phyloP scores from a whole-genome alignment of 2,329 filamentous ascomycete genomes.

The Aquanectria penicillioides region DNA sequence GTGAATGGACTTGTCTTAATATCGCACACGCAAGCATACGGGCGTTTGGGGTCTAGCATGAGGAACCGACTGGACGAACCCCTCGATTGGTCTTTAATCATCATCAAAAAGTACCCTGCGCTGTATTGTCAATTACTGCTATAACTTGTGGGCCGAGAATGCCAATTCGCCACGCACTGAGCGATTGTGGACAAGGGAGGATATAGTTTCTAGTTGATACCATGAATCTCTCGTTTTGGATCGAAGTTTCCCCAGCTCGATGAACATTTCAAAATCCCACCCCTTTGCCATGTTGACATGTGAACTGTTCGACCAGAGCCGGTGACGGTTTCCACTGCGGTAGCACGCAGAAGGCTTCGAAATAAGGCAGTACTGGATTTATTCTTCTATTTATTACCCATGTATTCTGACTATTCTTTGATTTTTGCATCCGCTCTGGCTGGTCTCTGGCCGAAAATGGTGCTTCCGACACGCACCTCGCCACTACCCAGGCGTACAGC shows the following conservation, averaged over 20 bases:
- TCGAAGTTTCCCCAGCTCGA: conserved; percentile 17
- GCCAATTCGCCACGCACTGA: conserved; percentile 22
- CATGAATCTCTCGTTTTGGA: conserved; percentile 36
- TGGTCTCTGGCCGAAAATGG: conserved; percentile 89
- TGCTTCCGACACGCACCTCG: conserved; percentile 92
- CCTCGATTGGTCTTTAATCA: conserved; percentile 35
- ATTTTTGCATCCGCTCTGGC: conserved; percentile 82
- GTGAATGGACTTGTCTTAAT: conserved; percentile 40
- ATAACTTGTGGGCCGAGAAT: conserved; percentile 22
- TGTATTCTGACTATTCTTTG: conserved; percentile 49
- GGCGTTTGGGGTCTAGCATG: conserved; percentile 45
- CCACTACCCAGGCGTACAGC: conserved; percentile 85
- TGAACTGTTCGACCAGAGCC: no score
- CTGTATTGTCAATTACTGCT: conserved; percentile 23
- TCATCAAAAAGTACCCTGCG: conserved; percentile 30
- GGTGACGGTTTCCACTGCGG: not conserved
- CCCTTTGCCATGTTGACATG: no score
- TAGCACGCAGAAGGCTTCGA: no score
- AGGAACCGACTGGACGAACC: conserved; percentile 35
- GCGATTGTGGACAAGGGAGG: conserved; percentile 30
- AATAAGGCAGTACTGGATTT: no score
- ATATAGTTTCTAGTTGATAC: conserved; percentile 40
- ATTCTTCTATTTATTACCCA: no score
- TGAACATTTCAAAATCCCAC: conserved; percentile 2
- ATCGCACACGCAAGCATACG: conserved; percentile 43